phyloP scores from a whole-genome alignment of 805 yeast species.

The Wickerhamomyces bovis region DNA sequence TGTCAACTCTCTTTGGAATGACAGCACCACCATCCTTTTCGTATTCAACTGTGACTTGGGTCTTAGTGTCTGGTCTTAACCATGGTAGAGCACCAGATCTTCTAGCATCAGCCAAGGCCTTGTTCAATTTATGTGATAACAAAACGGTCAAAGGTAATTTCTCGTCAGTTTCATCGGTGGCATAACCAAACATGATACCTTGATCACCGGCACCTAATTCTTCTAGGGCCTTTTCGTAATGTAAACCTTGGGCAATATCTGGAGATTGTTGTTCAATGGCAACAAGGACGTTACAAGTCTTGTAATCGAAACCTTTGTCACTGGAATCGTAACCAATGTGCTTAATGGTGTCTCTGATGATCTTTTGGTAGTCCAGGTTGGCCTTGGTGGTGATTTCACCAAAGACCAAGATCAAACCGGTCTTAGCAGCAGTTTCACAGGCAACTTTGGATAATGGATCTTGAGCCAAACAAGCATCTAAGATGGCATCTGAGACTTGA shows the following conservation, averaged over 20 bases:
- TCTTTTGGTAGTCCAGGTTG: conserved; percentile 89
- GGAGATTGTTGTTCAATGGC: conserved; percentile 99
- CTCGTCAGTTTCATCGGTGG: conserved; percentile 98
- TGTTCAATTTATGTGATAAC: conserved; percentile 92
- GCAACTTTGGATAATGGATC: conserved; percentile 99
- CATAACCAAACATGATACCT: conserved; percentile 99
- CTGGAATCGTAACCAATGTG: conserved; percentile 96
- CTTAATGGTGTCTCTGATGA: conserved; percentile 96
- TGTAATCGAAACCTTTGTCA: conserved; percentile 97
- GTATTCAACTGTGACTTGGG: conserved; percentile 98
- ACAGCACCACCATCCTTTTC: conserved; percentile 92
- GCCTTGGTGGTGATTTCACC: conserved; percentile 99
- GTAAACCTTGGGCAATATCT: conserved; percentile 99
- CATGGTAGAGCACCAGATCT: conserved; percentile 91
- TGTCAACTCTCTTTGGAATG: conserved; percentile 93
- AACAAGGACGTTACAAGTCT: conserved; percentile 97
- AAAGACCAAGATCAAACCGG: conserved; percentile 98
- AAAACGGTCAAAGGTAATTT: conserved; percentile 91
- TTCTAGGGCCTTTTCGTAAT: conserved; percentile 91
- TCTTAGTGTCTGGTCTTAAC: conserved; percentile 99
- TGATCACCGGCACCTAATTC: conserved; percentile 99
- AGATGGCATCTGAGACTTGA: conserved; percentile 96
- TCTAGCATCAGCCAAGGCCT: conserved; percentile 95
- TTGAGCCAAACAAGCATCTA: conserved; percentile 92
- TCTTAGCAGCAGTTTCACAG: conserved; percentile 98